These are phyloP conservation scores for Lachnellula hyalina DNA, from an alignment of 2,329 filamentous ascomycete species.

Conservation along the genomic window DNA sequence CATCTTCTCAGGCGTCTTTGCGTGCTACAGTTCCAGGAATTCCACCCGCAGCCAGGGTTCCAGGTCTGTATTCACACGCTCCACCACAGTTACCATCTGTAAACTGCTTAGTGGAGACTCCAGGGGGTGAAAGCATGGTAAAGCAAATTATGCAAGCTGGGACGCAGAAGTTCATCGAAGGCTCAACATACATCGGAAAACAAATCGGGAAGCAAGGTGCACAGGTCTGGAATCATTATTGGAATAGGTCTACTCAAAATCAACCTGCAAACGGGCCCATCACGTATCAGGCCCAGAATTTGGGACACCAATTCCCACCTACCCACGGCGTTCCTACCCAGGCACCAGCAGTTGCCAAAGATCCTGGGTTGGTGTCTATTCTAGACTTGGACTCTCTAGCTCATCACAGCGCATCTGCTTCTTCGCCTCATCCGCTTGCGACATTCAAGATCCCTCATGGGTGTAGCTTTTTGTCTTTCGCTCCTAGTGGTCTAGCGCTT, in stretches of 20 bases:
- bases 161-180: constrained; percentile 71
- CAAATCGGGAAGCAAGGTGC: constrained; percentile 72
- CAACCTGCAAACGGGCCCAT: constrained; percentile 40
- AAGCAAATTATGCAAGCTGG: constrained; percentile 75
- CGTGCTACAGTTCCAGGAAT: constrained; percentile 60
- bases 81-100: constrained; percentile 64
- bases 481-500: constrained; percentile 65
- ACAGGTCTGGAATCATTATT: constrained; percentile 76
- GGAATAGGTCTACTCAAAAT: constrained; percentile 52
- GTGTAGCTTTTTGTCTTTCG: constrained; percentile 76
- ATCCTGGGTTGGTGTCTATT: constrained; percentile 70
- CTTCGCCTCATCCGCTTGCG: constrained; percentile 52
- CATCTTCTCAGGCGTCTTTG: constrained; percentile 64
- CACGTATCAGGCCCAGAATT: constrained; percentile 24
- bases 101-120: constrained; percentile 66
- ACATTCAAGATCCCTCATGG: constrained; percentile 69
- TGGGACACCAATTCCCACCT: constrained; percentile 58
- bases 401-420: constrained; percentile 42
- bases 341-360: constrained; percentile 43
- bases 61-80: constrained; percentile 54
- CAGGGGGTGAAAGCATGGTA: constrained; percentile 64
- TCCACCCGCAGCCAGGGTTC: constrained; percentile 44
- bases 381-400: constrained; percentile 61
- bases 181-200: constrained; percentile 70
- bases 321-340: constrained; percentile 63